Evolutionary conservation across 1,284 basidiomycete species (phyloP).

Genomic region (Cystobasidium sp.): DNA sequence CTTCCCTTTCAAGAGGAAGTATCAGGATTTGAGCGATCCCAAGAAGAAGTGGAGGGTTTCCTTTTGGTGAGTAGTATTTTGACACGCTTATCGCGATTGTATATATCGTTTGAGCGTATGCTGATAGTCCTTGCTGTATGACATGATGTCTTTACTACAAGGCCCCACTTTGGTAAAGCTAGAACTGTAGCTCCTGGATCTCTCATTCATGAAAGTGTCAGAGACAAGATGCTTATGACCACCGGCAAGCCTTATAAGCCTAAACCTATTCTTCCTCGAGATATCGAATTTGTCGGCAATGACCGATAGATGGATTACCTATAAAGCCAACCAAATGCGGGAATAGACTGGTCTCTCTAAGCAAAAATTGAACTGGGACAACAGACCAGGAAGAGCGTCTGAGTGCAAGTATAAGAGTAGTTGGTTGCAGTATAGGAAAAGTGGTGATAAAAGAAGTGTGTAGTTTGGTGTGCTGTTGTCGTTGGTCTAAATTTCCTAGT

Average conservation of each 20-base stretch:
- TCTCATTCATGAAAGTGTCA: constrained; percentile 17
- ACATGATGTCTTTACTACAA: neutral
- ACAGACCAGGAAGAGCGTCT: too few relatives aligned
- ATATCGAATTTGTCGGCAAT: constrained; percentile 6
- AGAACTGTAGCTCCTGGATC: constrained; percentile 25
- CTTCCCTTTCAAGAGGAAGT: constrained; percentile 17
- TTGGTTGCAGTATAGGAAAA: too few relatives aligned
- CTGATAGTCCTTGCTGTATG: neutral
- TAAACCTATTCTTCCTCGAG: constrained; percentile 9
- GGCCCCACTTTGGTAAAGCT: constrained; percentile 14
- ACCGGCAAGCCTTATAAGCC: constrained; percentile 7
- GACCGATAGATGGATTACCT: too few relatives aligned
- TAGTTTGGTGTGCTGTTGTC: too few relatives aligned
- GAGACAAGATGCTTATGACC: constrained; percentile 14
- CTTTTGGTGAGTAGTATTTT: neutral
- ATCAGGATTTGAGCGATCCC: constrained; percentile 14
- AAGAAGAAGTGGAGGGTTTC: constrained; percentile 27
- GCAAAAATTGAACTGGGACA: too few relatives aligned
- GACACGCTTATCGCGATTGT: neutral
- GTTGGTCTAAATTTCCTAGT: too few relatives aligned
- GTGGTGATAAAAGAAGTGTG: too few relatives aligned
- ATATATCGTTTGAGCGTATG: neutral
- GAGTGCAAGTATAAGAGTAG: too few relatives aligned
- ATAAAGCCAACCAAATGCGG: too few relatives aligned
- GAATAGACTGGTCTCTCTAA: too few relatives aligned